phyloP scores from a whole-genome alignment of 345 rosid species.

The Gossypium herbaceum region DNA sequence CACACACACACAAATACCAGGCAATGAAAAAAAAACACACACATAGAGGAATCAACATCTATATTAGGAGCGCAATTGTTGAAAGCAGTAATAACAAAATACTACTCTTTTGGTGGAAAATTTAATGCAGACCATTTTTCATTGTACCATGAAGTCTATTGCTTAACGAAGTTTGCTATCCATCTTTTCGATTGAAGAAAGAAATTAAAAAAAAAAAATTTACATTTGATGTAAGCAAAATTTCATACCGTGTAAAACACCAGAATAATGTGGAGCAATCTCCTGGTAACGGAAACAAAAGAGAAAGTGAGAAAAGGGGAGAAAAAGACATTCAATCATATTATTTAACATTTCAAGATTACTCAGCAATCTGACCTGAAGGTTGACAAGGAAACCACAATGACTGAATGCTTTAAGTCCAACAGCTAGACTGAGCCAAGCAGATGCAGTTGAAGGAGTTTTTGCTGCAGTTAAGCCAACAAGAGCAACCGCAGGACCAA shows the following conservation, averaged over 20 bases:
- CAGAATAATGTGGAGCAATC: slow-evolving; percentile 84
- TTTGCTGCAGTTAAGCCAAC: slow-evolving; percentile 75
- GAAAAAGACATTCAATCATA: not conserved
- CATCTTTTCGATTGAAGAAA: slow-evolving; percentile 6
- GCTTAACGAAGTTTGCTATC: not conserved
- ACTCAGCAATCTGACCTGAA: slow-evolving; percentile 58
- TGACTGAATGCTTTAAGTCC: slow-evolving; percentile 94
- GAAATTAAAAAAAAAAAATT: not conserved
- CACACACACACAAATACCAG: not conserved
- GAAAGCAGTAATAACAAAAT: not conserved
- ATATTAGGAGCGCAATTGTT: not conserved
- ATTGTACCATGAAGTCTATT: not conserved
- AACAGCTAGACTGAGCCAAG: slow-evolving; percentile 90
- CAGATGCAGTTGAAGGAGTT: slow-evolving; percentile 66
- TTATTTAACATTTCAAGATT: not conserved
- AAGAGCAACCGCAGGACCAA: slow-evolving; percentile 78
- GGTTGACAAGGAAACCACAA: slow-evolving; percentile 88
- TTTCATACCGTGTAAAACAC: slow-evolving; percentile 76
- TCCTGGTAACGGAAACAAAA: slow-evolving; percentile 48
- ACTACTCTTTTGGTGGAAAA: not conserved
- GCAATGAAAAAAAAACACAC: not conserved
- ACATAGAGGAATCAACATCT: not conserved
- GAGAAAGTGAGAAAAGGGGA: slow-evolving; percentile 23
- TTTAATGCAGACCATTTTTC: not conserved
- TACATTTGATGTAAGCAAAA: not conserved